Evolutionary conservation across 2,329 filamentous ascomycete species (phyloP).

Genomic region (Dichotomopilus funicola): DNA sequence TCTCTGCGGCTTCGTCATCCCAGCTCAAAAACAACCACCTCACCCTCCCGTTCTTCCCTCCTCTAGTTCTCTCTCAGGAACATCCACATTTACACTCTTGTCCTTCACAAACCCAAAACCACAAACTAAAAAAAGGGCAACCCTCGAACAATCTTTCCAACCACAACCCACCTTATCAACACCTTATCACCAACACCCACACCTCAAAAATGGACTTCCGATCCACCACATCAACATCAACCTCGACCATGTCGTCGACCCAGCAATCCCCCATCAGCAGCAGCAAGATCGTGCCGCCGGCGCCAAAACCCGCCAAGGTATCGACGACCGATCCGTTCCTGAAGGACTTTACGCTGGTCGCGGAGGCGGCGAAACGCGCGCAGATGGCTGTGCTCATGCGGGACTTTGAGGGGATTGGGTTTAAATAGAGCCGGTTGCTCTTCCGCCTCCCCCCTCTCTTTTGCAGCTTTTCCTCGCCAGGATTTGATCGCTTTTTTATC

Average conservation of each 20-base stretch:
- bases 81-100: neutral
- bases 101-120: neutral
- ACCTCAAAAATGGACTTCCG: slow-evolving; percentile 28
- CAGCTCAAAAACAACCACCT: no score
- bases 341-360: slow-evolving; percentile 76
- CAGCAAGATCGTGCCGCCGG: slow-evolving; percentile 25
- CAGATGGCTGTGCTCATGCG: slow-evolving; percentile 85
- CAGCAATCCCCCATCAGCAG: slow-evolving; percentile 24
- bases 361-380: slow-evolving; percentile 87
- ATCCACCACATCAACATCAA: slow-evolving; percentile 24
- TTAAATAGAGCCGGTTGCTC: slow-evolving; percentile 34
- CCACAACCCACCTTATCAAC: no score
- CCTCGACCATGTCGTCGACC: slow-evolving; percentile 25
- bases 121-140: no score
- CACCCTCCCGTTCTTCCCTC: neutral
- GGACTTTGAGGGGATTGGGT: slow-evolving; percentile 69
- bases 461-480: no score
- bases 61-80: neutral
- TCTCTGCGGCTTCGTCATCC: slow-evolving; percentile 5
- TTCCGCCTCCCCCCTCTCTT: no score
- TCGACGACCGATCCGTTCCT: slow-evolving; percentile 55
- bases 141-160: no score
- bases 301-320: slow-evolving; percentile 28
- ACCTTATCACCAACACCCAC: neutral
- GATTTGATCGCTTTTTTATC: no score